Conservation (phyloP, 2,329 filamentous ascomycete species). For the Sarocladium kiliense region DNA sequence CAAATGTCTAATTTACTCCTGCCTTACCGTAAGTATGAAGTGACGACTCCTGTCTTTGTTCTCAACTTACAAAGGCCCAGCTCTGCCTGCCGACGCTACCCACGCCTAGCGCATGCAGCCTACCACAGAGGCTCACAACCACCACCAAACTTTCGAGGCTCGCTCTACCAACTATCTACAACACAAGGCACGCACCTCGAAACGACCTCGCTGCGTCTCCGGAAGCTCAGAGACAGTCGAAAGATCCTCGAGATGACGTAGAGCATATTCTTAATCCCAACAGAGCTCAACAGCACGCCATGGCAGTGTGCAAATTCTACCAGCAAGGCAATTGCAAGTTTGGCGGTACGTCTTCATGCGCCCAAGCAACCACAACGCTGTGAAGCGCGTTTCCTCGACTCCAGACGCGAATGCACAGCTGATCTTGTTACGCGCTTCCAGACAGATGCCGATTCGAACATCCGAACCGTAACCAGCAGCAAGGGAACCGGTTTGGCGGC, state of each 20-base stretch:
- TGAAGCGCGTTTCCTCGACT: background rate
- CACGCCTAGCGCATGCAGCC: too few species aligned
- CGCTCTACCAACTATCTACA: background rate
- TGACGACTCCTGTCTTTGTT: too few species aligned
- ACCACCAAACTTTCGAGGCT: background rate
- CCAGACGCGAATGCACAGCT: background rate
- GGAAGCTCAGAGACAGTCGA: background rate
- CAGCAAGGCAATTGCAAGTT: constrained; percentile 47
- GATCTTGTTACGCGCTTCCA: constrained; percentile 18
- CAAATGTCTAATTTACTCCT: too few species aligned
- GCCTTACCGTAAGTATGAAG: too few species aligned
- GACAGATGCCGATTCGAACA: constrained; percentile 52
- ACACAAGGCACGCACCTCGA: background rate
- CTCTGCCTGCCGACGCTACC: too few species aligned
- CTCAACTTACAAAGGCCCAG: too few species aligned
- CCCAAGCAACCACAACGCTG: background rate
- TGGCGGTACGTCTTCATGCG: constrained; percentile 36
- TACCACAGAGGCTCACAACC: too few species aligned
- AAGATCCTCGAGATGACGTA: background rate
- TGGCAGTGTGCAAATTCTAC: constrained; percentile 43
- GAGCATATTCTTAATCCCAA: background rate
- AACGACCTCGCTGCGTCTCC: background rate
- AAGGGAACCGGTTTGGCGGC: constrained; percentile 53
- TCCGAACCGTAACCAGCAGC: constrained; percentile 28
- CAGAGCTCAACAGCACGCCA: constrained; percentile 16